A percentile compares a stretch with the other conserved stretches of the same genome.
These are phyloP conservation scores for Acanthamoeba healyi DNA, from an alignment of 208 protist genomes.

Conservation along the genomic window DNA sequence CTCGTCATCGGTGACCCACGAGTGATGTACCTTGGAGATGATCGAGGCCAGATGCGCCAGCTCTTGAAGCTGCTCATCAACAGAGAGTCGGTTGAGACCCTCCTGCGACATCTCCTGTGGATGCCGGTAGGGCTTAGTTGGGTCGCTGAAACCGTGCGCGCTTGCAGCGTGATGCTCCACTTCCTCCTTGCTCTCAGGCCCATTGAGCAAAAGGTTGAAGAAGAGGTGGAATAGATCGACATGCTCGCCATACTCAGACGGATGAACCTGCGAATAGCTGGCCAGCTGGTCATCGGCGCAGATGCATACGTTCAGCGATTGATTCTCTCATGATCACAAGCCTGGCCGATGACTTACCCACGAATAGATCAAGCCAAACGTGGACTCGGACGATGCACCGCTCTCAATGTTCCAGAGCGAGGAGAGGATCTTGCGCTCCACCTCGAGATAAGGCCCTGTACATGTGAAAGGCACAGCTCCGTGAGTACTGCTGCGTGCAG, in stretches of 20 bases:
- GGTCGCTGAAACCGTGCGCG: background rate
- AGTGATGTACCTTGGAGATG: slow-evolving; percentile 13
- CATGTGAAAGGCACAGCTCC: background rate
- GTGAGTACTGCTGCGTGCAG: background rate
- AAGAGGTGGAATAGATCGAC: slow-evolving; percentile 43
- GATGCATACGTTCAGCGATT: no score
- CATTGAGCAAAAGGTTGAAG: slow-evolving; percentile 62
- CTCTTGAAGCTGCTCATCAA: slow-evolving; percentile 40
- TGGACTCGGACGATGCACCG: slow-evolving; percentile 16
- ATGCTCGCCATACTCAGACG: slow-evolving; percentile 22
- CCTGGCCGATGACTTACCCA: background rate
- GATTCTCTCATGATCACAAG: no score
- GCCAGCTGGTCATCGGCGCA: slow-evolving; percentile 39
- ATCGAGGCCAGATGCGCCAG: background rate
- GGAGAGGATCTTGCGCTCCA: slow-evolving; percentile 36
- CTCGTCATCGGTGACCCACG: no score
- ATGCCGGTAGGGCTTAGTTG: background rate
- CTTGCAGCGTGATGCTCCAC: background rate
- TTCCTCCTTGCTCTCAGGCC: background rate
- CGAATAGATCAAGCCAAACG: slow-evolving; percentile 39
- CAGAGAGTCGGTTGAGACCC: background rate
- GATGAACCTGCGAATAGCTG: slow-evolving; percentile 60
- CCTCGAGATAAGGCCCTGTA: slow-evolving; percentile 51
- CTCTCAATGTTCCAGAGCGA: slow-evolving; percentile 69
- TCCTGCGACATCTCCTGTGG: background rate